Conservation (phyloP, 1,284 basidiomycete genomes). For the Ceratobasidium sp. region DNA sequence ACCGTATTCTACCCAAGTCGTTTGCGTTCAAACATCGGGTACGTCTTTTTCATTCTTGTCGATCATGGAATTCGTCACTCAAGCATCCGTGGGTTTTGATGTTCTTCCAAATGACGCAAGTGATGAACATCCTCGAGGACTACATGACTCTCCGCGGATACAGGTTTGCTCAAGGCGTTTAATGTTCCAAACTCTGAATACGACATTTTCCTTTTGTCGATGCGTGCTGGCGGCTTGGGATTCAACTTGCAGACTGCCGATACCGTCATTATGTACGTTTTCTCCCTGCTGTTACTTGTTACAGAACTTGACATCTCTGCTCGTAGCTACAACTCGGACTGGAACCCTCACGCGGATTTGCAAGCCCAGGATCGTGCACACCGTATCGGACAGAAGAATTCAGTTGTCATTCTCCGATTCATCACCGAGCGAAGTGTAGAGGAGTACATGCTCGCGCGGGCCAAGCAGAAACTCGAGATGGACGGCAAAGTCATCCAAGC, state of each 20-base stretch:
- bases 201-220: slow-evolving; percentile 96
- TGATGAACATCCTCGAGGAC: slow-evolving; percentile 99
- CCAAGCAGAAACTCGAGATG: slow-evolving; percentile 97
- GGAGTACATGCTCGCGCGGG: slow-evolving; percentile 96
- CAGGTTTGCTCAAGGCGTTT: slow-evolving; percentile 89
- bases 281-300: slow-evolving; percentile 50
- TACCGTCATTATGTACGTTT: slow-evolving; percentile 95
- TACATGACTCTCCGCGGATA: slow-evolving; percentile 92
- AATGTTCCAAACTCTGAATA: slow-evolving; percentile 92
- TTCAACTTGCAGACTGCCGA: slow-evolving; percentile 98
- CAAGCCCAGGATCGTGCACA: slow-evolving; percentile 99
- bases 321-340: slow-evolving; percentile 83
- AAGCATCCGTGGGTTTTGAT: slow-evolving; percentile 80
- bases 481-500: slow-evolving; percentile 99
- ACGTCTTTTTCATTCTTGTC: slow-evolving; percentile 51
- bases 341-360: slow-evolving; percentile 97
- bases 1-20: slow-evolving; percentile 94
- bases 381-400: slow-evolving; percentile 99
- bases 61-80: slow-evolving; percentile 1
- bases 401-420: slow-evolving; percentile 95
- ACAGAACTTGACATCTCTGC: slow-evolving; percentile 1
- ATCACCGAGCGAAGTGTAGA: slow-evolving; percentile 99
- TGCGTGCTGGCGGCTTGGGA: slow-evolving; percentile 96
- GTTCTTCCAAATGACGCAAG: slow-evolving; percentile 99
- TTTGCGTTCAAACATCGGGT: slow-evolving; percentile 94